A percentile compares a stretch with the other conserved stretches of the same genome.
Conservation (phyloP, 83 land plant genomes). For the Diphasiastrum complanatum region DNA sequence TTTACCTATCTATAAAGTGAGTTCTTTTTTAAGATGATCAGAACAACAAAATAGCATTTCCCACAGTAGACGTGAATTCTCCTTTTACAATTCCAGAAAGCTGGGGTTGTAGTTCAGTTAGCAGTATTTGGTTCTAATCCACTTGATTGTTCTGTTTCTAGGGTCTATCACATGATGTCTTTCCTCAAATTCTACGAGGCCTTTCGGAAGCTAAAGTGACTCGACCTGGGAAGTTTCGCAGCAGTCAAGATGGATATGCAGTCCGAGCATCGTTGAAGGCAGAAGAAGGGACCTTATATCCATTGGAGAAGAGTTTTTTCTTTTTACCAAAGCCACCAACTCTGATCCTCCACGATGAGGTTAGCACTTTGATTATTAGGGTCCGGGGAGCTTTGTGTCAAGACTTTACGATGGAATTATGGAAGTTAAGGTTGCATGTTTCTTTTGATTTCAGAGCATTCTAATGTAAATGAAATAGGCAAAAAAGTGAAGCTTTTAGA, state of each 20-base stretch:
- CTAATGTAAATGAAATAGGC: too few species aligned
- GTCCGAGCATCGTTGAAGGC: slow-evolving; percentile 48
- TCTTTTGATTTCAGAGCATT: too few species aligned
- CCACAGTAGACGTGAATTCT: too few species aligned
- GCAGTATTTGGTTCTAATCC: neutral
- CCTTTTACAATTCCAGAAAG: neutral
- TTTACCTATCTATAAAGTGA: slow-evolving; percentile 40
- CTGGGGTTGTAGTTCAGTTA: neutral
- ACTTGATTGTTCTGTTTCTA: slow-evolving; percentile 2
- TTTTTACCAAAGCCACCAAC: slow-evolving; percentile 55
- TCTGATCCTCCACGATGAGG: slow-evolving; percentile 53
- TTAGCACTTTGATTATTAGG: too few species aligned
- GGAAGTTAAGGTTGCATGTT: too few species aligned
- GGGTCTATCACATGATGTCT: slow-evolving; percentile 46
- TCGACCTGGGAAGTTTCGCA: slow-evolving; percentile 52
- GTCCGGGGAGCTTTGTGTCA: too few species aligned
- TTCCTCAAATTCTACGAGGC: slow-evolving; percentile 39
- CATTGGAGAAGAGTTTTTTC: slow-evolving; percentile 53
- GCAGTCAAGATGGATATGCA: slow-evolving; percentile 50
- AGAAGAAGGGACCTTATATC: slow-evolving; percentile 50
- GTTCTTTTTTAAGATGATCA: too few species aligned
- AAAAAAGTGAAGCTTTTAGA: too few species aligned
- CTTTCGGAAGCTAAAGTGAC: slow-evolving; percentile 49
- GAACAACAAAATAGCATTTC: too few species aligned
- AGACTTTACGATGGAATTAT: too few species aligned